Percentiles rank a stretch among this genome's conserved stretches.
Conservation (phyloP, 257 asterid species). For the Fraxinus pennsylvanica region DNA sequence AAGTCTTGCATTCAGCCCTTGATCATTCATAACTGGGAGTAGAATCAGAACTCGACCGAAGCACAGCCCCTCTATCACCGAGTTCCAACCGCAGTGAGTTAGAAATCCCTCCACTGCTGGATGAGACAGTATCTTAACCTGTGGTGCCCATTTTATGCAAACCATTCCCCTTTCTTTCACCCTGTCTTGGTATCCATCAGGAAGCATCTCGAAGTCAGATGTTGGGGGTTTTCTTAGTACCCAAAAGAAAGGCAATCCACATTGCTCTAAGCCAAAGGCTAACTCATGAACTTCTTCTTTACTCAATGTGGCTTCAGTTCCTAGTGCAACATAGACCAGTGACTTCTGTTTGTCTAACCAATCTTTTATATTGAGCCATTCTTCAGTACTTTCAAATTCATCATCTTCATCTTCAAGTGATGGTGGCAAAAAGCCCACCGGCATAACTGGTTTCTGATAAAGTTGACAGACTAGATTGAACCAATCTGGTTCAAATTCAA, state of each 20-base stretch:
- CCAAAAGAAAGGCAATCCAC: slow-evolving; percentile 78
- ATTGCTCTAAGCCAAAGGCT: slow-evolving; percentile 68
- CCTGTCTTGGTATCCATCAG: slow-evolving; percentile 50
- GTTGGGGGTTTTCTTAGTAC: slow-evolving; percentile 50
- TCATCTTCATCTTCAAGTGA: slow-evolving; percentile 31
- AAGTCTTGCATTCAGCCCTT: slow-evolving; percentile 78
- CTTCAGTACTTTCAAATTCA: slow-evolving; percentile 22
- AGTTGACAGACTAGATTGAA: slow-evolving; percentile 46
- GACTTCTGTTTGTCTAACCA: slow-evolving; percentile 58
- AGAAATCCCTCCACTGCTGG: slow-evolving; percentile 57
- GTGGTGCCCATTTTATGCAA: slow-evolving; percentile 71
- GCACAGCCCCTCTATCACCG: slow-evolving; percentile 67
- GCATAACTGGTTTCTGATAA: slow-evolving; percentile 60
- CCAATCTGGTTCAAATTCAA: slow-evolving; percentile 81
- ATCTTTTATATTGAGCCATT: slow-evolving; percentile 48
- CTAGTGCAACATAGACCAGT: slow-evolving; percentile 76
- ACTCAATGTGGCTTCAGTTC: slow-evolving; percentile 65
- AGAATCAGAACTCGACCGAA: slow-evolving; percentile 65
- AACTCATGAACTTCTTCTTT: slow-evolving; percentile 48
- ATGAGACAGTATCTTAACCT: slow-evolving; percentile 64
- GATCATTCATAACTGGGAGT: slow-evolving; percentile 84
- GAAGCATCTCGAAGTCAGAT: slow-evolving; percentile 48
- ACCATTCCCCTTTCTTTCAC: slow-evolving; percentile 40
- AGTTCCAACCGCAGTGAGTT: slow-evolving; percentile 93
- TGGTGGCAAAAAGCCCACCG: slow-evolving; percentile 62